Evolutionary conservation across 1,139 yeast species (phyloP), one percentile per base, ranked within the genome.

Genomic region (Saccharomyces hybrid): DNA sequence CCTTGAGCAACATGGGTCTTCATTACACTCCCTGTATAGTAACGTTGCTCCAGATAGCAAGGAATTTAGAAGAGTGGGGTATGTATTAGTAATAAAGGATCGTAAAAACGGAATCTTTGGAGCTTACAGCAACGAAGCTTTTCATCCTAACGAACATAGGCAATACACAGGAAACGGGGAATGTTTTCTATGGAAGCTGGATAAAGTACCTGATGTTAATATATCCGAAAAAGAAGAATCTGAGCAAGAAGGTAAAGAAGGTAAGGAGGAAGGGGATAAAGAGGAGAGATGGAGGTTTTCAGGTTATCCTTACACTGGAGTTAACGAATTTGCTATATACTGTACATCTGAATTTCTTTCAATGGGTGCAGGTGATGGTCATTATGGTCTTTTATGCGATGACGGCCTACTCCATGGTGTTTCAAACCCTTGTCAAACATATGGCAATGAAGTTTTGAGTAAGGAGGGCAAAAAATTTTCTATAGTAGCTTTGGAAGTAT

Each of bases 151-250:
- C 61, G 90, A 85, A 50, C 83, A 82, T 51, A 80, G 80, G 64
- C 76, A 90, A 55, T 93, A 84, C 71, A 87, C 84, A 63, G 99
- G 99, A 1, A 91, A 90, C 69, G 97, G 98, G 1, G 97, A 93
- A 69, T 89, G 98, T 65, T 90, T 91, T 64, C 76, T 93, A 38
- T 93, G 97, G 97, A 88, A 86, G 63, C 67, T 78, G 41, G 85
- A 82, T 57, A 67, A 63, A 44, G 74, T 70, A 8, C 69, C 66
- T 8, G 58, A 55, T 29, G 27, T 56, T 6, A 54, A 34, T 28
- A 51, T 29, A 20, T 34, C 46, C 11, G 57, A 52, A 27, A 51
- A 47, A 2, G 48, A 51, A 5, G 56, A 53, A 11, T 55, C 56
- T 25, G 55, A 60, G 38, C 32, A 53, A 23, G 51, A 51, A 48